phyloP scores from a whole-genome alignment of 1,284 basidiomycete species.

The Tremellales sp. region DNA sequence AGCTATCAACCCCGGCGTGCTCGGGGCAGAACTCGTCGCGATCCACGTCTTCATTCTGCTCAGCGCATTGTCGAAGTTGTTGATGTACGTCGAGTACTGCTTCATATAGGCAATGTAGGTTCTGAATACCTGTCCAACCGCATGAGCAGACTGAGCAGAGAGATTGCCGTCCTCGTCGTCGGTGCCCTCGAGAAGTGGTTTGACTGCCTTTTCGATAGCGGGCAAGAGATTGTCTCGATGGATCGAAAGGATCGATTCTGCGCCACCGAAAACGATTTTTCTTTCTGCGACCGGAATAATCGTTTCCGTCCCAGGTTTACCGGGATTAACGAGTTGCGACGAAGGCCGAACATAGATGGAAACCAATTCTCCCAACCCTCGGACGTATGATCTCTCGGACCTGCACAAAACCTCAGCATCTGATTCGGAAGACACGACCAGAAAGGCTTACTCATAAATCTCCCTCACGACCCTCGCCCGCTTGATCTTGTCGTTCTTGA shows the following conservation, averaged over 20 bases:
- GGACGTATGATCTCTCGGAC: slow-evolving; percentile 93
- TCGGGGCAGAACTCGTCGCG: slow-evolving; percentile 53
- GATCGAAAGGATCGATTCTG: slow-evolving; percentile 87
- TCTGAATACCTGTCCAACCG: slow-evolving; percentile 83
- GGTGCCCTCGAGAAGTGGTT: slow-evolving; percentile 60
- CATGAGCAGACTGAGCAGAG: slow-evolving; percentile 70
- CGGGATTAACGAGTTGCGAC: slow-evolving; percentile 60
- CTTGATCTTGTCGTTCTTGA: slow-evolving; percentile 80
- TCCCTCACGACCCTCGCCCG: slow-evolving; percentile 74
- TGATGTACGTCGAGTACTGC: slow-evolving; percentile 96
- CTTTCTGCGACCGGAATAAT: slow-evolving; percentile 64
- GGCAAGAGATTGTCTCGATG: slow-evolving; percentile 90
- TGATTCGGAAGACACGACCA: too few species aligned
- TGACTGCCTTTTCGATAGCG: slow-evolving; percentile 70
- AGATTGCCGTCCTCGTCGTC: slow-evolving; percentile 67
- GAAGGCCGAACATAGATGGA: slow-evolving; percentile 93
- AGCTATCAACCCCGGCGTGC: slow-evolving; percentile 24
- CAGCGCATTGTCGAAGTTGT: slow-evolving; percentile 88
- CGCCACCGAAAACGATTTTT: slow-evolving; percentile 85
- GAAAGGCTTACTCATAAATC: slow-evolving; percentile 68
- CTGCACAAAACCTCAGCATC: slow-evolving; percentile 48
- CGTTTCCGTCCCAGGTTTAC: slow-evolving; percentile 64
- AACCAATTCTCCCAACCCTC: slow-evolving; percentile 83
- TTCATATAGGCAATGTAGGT: slow-evolving; percentile 93
- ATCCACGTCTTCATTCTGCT: slow-evolving; percentile 81